Base-by-base conservation (phyloP, 306 rosid species). In the Myrica gale region DNA sequence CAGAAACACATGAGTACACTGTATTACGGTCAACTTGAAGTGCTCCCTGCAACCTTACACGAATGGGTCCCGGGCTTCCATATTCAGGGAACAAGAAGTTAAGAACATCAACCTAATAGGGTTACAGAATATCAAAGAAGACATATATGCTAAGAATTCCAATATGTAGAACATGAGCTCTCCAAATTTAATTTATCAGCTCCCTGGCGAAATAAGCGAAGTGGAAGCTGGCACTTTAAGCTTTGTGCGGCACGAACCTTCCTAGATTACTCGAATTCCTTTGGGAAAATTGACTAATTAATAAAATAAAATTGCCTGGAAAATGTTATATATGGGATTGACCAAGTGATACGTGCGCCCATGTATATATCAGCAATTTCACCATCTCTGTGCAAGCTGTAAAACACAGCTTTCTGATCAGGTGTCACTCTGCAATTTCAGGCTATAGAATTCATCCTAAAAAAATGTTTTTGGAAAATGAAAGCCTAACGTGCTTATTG, bases 301-400 rank as follows among this genome's bases (percentile, higher is more conserved):
- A 15, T 48, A 48, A 48, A 11, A 9, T 48, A 48, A 48, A 5
- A 48, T 48, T 48, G 53, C 37, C 37, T 32, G 37, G 37, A 32
- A 32, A 32, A 32, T 32, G 37, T 32, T 32, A 32, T 26, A 26
- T 26, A 26, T 32, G 37, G 74, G 41, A 56, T 75, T 74, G 90
- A 84, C 84, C 61, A 58, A 67, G 79, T 66, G 79, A 72, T 66
- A 78, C 60, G 50, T 56, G 19, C 11, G 15, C 56, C 4, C 61
- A 63, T 44, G n/a, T 54, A 21, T 32, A 46, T 67, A 15, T 52
- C 20, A 67, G 65, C 17, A 67, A 83, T 71, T 70, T 87, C 84
- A 81, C 77, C 82, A 70, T 86, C 87, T 81, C 87, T 81, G 39
- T 76, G 74, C 69, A 76, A 43, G 84, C 84, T 84, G 77, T 79